These are phyloP conservation scores for Inonotus obliquus DNA, from an alignment of 1,284 basidiomycete genomes.

Conservation along the genomic window DNA sequence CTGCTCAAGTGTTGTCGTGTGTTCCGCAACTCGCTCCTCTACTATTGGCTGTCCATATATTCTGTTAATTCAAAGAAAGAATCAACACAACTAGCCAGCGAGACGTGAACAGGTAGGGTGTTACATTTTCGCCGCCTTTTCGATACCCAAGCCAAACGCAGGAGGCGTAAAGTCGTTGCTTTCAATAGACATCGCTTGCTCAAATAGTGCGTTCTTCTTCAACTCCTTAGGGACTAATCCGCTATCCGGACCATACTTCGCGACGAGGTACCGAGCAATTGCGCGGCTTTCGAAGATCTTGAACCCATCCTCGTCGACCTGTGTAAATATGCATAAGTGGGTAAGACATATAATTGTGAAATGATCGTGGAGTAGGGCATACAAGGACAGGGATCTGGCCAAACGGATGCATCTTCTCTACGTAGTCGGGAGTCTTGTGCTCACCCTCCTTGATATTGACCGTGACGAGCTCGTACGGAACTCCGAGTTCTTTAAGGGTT, in stretches of 20 bases:
- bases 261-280: constrained; percentile 44
- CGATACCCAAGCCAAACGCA: too few relatives aligned
- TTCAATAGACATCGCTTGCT: constrained; percentile 32
- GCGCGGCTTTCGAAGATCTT: constrained; percentile 48
- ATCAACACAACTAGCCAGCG: too few relatives aligned
- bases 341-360: too few relatives aligned
- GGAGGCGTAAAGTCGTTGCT: constrained; percentile 32
- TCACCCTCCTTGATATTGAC: constrained; percentile 25
- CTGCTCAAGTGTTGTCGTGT: constrained; percentile 26
- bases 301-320: constrained; percentile 34
- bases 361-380: too few relatives aligned
- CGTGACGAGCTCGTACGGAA: constrained; percentile 20
- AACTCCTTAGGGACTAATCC: constrained; percentile 24
- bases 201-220: constrained; percentile 28
- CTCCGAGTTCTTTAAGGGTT: constrained; percentile 17
- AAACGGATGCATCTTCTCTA: constrained; percentile 50
- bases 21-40: constrained; percentile 24
- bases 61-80: too few relatives aligned
- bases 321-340: too few relatives aligned
- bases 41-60: too few relatives aligned
- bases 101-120: too few relatives aligned
- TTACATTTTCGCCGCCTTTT: too few relatives aligned
- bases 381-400: constrained; percentile 63
- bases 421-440: constrained; percentile 43
- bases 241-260: constrained; percentile 32